Evolutionary conservation across 257 asterid species (phyloP).

Genomic region (Ajuga chamaepitys): DNA sequence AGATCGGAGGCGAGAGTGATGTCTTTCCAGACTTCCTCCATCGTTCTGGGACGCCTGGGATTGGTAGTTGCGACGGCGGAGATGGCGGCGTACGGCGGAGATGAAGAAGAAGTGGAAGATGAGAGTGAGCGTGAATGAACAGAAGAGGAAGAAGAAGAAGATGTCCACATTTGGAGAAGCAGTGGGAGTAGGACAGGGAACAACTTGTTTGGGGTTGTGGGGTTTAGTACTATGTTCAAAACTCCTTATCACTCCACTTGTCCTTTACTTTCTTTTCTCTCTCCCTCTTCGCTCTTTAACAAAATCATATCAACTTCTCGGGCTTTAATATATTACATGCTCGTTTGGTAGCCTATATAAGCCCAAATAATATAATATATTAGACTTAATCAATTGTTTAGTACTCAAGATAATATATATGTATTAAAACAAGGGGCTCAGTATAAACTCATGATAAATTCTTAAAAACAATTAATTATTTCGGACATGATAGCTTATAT

Average conservation of each 20-base stretch:
- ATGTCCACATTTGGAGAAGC: conserved; percentile 31
- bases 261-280: not conserved
- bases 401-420: too few relatives aligned
- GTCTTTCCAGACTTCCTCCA: conserved; percentile 78
- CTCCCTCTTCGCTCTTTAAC: not conserved
- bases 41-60: conserved; percentile 37
- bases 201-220: not conserved
- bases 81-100: not conserved
- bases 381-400: too few relatives aligned
- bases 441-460: too few relatives aligned
- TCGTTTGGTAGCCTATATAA: too few relatives aligned
- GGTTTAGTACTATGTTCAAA: not conserved
- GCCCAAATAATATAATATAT: too few relatives aligned
- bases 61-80: too few relatives aligned
- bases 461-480: too few relatives aligned
- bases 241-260: not conserved
- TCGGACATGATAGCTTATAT: too few relatives aligned
- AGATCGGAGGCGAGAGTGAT: conserved; percentile 42
- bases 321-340: too few relatives aligned
- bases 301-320: too few relatives aligned
- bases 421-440: too few relatives aligned
- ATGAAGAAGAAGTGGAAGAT: conserved; percentile 7
- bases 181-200: not conserved
- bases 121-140: not conserved
- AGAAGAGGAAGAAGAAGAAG: conserved; percentile 12